Evolutionary conservation across 768 basidiomycete genomes (phyloP).

Genomic region (Agrocybe chaxingu): DNA sequence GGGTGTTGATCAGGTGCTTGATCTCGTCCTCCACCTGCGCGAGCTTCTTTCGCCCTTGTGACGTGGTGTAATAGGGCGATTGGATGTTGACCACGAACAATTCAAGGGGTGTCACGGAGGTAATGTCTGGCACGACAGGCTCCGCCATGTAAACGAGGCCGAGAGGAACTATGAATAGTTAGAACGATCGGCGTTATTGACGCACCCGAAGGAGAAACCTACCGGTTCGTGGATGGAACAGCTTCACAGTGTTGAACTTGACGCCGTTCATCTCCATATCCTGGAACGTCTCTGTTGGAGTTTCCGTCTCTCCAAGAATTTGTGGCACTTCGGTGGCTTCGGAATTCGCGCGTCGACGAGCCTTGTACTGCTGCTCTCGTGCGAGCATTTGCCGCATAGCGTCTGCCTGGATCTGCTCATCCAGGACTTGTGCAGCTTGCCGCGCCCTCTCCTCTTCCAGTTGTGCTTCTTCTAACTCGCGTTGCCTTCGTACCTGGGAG

Average conservation of each 20-base stretch:
- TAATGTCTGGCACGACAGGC: slow-evolving; percentile 66
- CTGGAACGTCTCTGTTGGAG: slow-evolving; percentile 59
- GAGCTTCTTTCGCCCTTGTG: slow-evolving; percentile 72
- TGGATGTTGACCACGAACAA: slow-evolving; percentile 65
- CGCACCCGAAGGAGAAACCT: slow-evolving; percentile 12
- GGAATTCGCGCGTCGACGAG: slow-evolving; percentile 63
- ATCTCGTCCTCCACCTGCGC: slow-evolving; percentile 65
- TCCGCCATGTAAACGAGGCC: slow-evolving; percentile 73
- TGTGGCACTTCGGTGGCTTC: slow-evolving; percentile 65
- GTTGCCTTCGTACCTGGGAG: slow-evolving; percentile 48
- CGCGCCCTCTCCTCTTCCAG: slow-evolving; percentile 47
- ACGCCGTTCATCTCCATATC: slow-evolving; percentile 60
- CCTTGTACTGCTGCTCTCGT: slow-evolving; percentile 48
- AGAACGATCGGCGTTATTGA: not conserved
- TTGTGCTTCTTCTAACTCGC: slow-evolving; percentile 55
- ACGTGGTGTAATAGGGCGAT: slow-evolving; percentile 64
- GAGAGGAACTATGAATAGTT: slow-evolving; percentile 43
- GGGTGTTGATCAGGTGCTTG: slow-evolving; percentile 52
- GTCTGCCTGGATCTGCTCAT: slow-evolving; percentile 66
- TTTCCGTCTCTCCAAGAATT: slow-evolving; percentile 32
- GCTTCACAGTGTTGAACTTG: slow-evolving; percentile 59
- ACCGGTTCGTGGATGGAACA: slow-evolving; percentile 75
- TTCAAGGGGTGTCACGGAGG: slow-evolving; percentile 58
- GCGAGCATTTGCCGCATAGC: slow-evolving; percentile 56
- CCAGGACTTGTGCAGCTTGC: slow-evolving; percentile 54